Percentiles rank a stretch among this genome's conserved stretches.
Conservation (phyloP, 2,329 filamentous ascomycete species). For the Botrytis byssoidea region DNA sequence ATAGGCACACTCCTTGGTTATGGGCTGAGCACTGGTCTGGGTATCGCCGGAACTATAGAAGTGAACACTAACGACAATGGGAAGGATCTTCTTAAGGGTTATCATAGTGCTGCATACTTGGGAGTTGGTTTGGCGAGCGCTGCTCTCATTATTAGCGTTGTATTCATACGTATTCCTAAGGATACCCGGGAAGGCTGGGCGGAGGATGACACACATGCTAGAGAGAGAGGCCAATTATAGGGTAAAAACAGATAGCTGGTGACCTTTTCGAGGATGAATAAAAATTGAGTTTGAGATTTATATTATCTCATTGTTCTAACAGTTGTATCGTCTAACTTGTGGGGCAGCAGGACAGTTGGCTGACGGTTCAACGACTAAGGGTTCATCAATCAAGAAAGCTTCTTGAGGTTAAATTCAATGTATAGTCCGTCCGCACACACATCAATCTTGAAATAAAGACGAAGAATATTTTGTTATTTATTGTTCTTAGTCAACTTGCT, state of each 20-base stretch:
- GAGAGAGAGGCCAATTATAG: background rate
- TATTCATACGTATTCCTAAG: conserved; percentile 45
- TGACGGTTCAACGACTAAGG: too few species aligned
- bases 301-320: background rate
- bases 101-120: conserved; percentile 45
- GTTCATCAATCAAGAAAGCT: background rate
- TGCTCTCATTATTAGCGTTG: conserved; percentile 40
- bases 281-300: background rate
- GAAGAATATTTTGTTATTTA: accelerated
- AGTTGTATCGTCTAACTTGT: background rate
- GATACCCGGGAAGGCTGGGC: conserved; percentile 42
- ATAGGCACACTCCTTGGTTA: conserved; percentile 47
- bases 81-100: conserved; percentile 37
- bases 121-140: conserved; percentile 41
- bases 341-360: too few species aligned
- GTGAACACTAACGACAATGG: conserved; percentile 25
- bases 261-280: background rate
- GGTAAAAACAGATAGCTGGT: accelerated
- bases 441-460: background rate
- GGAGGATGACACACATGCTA: conserved; percentile 21
- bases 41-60: conserved; percentile 46
- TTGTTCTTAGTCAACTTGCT: background rate
- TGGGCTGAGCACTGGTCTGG: conserved; percentile 45
- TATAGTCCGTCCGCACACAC: background rate
- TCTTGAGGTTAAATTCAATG: background rate